Base-by-base conservation (phyloP, 1,284 basidiomycete species). In the Gomphus sp. region DNA sequence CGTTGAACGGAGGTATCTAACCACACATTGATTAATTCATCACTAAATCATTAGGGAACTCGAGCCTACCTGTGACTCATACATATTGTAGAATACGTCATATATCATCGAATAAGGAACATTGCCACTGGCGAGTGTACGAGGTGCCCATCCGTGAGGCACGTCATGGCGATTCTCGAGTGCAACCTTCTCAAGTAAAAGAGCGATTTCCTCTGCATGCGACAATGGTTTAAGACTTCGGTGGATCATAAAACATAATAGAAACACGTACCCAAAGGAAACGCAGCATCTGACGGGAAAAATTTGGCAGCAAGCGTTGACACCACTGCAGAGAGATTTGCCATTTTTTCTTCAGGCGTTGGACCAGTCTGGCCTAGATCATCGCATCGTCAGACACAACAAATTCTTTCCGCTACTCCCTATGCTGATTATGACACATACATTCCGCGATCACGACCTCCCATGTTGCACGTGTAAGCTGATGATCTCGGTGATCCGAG, bases 201-300 rank as follows among this genome's bases (percentile, higher is more conserved):
- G 79, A 2, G 88, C 78, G 60, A 93, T 74, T 62, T 84, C 79
- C 60, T 82, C 91, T 93, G 62, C 9, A 56, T 18, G 41, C 8
- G 4, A 44, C 34, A 73, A 52, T 28, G 33, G 18, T 50, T 28
- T 4, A 1, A 18, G 33, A 36, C 37, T 39, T n/a, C 45, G 39
- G 45, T 14, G 16, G 31, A 6, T 4, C 49, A 31, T n/a, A n/a
- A 43, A 47, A 16, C 18, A 51, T 2, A 8, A 39, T 28, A 37
- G 31, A 16, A 48, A 34, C 12, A 71, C 85, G 67, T 68, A 94
- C 91, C 80, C 53, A 93, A 75, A 10, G 92, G 91, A 71, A 96
- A 95, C 14, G 92, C 91, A 62, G 86, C 86, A 65, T 96, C 92
- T 1, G 93, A 95, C 1, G 93, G 91, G 70, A 91, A 93, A 71